Evolutionary conservation across 2,329 filamentous ascomycete genomes (phyloP), one percentile per base, ranked within the genome.

Genomic region (Blumeriella jaapii): DNA sequence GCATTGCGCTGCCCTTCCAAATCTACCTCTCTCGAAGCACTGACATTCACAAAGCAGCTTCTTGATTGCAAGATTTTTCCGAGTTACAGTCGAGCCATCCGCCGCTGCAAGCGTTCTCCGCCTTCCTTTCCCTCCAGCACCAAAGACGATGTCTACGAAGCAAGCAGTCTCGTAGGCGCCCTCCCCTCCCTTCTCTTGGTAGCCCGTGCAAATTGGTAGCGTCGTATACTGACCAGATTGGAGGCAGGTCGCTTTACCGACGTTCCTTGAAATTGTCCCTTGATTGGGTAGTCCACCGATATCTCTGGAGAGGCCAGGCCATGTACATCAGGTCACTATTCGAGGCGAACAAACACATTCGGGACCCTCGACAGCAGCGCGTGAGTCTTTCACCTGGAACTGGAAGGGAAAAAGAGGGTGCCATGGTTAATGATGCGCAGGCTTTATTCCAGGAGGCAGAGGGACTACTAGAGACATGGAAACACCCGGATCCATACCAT

Each of bases 291-390:
- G 86, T 96, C 45, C 83, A 95, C 59, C 75, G 91, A 49, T 76
- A 89, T 54, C 64, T 95, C 42, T 98, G 91, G 89, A 81, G 91
- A 52, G 87, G 89, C 44, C 91, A 96, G 62, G 91, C 91, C 19
- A 67, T 96, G 45, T 96, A 98, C 61, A 93, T 98, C 53, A 80
- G 91, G 52, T 86, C 82, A 23, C 71, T 96, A 10, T 98, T 96
- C 57, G 91, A 98, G 59, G 85, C 85, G 39, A 96, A 98, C 61
- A 83, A 76, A 58, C 68, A 85, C 57, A 68, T 96, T 41, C 75
- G 72, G 39, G 84, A 95, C 56, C 83, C 84, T 22, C 75, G 85
- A 61, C 82, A 87, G 62, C 82, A 89, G 63, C 78, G 79, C 63
- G 89, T 39, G 47, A 42, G 46, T 43, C 25, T 10, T 16, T 15